Base-by-base conservation (phyloP, 176 grass and related monocot genomes). In the Bonia amplexicaulis region DNA sequence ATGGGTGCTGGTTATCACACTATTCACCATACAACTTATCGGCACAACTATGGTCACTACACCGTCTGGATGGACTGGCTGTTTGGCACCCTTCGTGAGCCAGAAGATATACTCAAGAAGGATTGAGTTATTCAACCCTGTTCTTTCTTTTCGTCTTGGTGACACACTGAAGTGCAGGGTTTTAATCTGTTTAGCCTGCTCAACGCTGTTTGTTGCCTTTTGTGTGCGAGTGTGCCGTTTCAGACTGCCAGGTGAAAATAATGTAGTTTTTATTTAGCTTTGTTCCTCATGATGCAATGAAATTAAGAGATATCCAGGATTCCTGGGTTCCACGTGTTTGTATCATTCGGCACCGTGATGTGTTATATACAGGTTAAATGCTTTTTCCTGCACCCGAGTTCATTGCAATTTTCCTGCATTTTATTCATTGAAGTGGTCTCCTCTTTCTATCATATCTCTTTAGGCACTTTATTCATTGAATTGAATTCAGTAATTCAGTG, bases 1-100 rank as follows among this genome's bases (percentile, higher is more conserved):
- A 99, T 99, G 97, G 97, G 97, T 1, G 97, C 97, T 0, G 97
- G 97, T 9, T 99, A 99, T 81, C 97, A 99, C 79, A 96, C 92
- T 19, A 94, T 99, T 66, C 97, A 99, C 88, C 97, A 99, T 66
- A 96, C 97, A 6, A 99, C 97, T 1, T 99, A 99, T 76, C 93
- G 90, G 10, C 93, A 99, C 82, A 99, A 99, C 77, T 99, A 99
- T 19, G 93, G 97, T n/a, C 97, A 99, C 81, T 99, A 90, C 79
- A 99, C 97, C 33, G 63, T 99, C 69, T 94, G 88, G 89, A 94
- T 99, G 90, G 97, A 99, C 82, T 94, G 93, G 97, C 83, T 99
- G 91, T 99, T 99, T 61, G 90, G 93, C 60, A 99, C 91, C 10
- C 90, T 99, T 73, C 78, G 86, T n/a, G 91, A 94, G 58, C 97